A percentile compares a stretch with the other conserved stretches of the same genome.
phyloP scores from a whole-genome alignment of 768 basidiomycete species.

The Agaricus bisporus region DNA sequence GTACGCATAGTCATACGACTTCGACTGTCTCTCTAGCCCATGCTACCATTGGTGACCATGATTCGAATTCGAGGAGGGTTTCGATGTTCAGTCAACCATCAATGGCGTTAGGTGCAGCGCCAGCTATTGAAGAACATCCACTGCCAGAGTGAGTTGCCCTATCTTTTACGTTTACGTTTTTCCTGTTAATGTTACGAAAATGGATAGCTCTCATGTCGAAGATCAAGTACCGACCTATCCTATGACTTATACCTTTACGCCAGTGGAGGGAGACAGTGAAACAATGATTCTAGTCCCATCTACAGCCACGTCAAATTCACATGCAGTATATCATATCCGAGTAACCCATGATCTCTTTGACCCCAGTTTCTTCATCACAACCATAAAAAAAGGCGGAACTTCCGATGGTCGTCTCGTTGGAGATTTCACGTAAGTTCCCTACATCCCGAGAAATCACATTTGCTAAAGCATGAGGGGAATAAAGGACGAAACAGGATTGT shows the following conservation, averaged over 20 bases:
- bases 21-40: slow-evolving; percentile 1
- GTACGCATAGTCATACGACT: not conserved
- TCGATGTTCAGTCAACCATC: not conserved
- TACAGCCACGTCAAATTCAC: slow-evolving; percentile 9
- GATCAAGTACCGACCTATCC: slow-evolving; percentile 1
- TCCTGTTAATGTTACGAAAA: not conserved
- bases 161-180: too few relatives aligned
- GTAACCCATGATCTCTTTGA: slow-evolving; percentile 16
- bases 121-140: not conserved
- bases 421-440: slow-evolving; percentile 15
- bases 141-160: too few relatives aligned
- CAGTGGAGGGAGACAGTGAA: not conserved
- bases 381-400: slow-evolving; percentile 14
- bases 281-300: slow-evolving; percentile 14
- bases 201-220: not conserved
- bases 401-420: slow-evolving; percentile 13
- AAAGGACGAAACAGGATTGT: slow-evolving; percentile 6
- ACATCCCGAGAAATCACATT: not conserved
- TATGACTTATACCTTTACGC: slow-evolving; percentile 1
- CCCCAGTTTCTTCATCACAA: slow-evolving; percentile 15
- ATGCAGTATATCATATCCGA: slow-evolving; percentile 15
- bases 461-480: not conserved
- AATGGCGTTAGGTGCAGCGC: not conserved
- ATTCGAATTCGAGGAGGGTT: slow-evolving; percentile 5
- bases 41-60: slow-evolving; percentile 3